Evolutionary conservation across 176 grass and related monocot species (phyloP).

Genomic region (Ananas comosus): DNA sequence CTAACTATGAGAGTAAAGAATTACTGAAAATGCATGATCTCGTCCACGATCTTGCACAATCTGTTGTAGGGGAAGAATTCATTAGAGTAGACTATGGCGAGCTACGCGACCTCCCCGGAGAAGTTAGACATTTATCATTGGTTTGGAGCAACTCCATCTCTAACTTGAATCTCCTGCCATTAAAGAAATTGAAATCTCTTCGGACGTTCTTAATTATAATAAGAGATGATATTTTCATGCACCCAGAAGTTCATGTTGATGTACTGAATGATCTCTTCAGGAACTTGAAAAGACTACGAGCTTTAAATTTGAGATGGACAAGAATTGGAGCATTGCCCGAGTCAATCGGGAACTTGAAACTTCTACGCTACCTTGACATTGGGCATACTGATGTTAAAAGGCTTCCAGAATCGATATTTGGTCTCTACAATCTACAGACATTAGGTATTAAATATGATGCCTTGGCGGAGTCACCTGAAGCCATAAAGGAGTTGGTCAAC

Average conservation of each 20-base stretch:
- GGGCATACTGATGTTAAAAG: conserved; percentile 17
- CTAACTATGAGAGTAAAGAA: not conserved
- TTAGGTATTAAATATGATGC: conserved; percentile 23
- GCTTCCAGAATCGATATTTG: conserved; percentile 23
- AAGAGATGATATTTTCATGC: not conserved
- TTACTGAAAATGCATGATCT: conserved; percentile 28
- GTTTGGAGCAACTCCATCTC: conserved; percentile 7
- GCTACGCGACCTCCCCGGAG: conserved; percentile 6
- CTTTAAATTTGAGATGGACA: conserved; percentile 28
- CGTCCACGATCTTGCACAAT: conserved; percentile 9
- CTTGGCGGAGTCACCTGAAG: conserved; percentile 19
- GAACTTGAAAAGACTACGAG: conserved; percentile 13
- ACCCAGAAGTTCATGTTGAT: not conserved
- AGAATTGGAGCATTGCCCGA: conserved; percentile 26
- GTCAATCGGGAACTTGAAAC: conserved; percentile 12
- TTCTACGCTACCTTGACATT: conserved; percentile 27
- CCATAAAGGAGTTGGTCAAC: conserved; percentile 20
- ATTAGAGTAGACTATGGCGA: conserved; percentile 11
- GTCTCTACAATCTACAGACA: conserved; percentile 31
- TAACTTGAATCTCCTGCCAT: not conserved
- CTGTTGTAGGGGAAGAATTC: conserved; percentile 15
- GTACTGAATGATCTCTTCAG: conserved; percentile 16
- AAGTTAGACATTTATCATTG: conserved; percentile 26
- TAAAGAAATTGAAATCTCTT: not conserved
- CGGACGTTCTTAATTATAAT: conserved; percentile 17